Evolutionary conservation across 345 rosid genomes (phyloP), one percentile per base, ranked within the genome.

Genomic region (Schrenkiella parvula): DNA sequence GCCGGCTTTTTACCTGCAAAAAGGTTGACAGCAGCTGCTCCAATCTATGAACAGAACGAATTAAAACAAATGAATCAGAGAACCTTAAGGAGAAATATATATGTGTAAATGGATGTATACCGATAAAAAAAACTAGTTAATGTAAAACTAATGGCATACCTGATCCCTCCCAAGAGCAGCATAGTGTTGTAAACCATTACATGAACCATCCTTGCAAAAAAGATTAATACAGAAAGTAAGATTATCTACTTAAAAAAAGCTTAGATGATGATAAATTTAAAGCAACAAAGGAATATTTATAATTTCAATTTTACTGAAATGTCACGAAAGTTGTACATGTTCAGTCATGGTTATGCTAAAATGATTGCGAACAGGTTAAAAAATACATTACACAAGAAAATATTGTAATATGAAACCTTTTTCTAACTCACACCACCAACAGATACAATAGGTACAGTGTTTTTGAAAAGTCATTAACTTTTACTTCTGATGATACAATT

Each of bases 121-220:
- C 34, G 43, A 42, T 9, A 31, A 51, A 64, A 28, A 14, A 64
- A 64, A 64, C 53, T 37, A 52, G 35, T 43, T 60, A 42, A 25
- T 65, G 55, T 37, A 50, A 53, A 41, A 73, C 32, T 68, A 72
- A 32, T 2, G 47, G 23, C 66, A 85, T 87, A 95, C 99, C 99
- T 87, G 82, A 80, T 95, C 99, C 81, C 98, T 89, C 74, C 99
- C 98, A 66, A 92, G 84, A 42, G 99, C 99, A 80, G 99, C 99
- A 84, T 95, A 95, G 73, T 95, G 99, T 79, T 95, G 99, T 71
- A 95, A 84, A 60, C 99, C 99, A 80, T 95, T 95, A 75, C 99
- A 92, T n/a, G 99, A 92, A 78, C 99, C 99, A 85, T 95, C 99
- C 99, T 95, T 54, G 56, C 61, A 80, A 60, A 47, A 56, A 68